Conservation (phyloP, 1,139 yeast genomes). For the Candida neerlandica region DNA sequence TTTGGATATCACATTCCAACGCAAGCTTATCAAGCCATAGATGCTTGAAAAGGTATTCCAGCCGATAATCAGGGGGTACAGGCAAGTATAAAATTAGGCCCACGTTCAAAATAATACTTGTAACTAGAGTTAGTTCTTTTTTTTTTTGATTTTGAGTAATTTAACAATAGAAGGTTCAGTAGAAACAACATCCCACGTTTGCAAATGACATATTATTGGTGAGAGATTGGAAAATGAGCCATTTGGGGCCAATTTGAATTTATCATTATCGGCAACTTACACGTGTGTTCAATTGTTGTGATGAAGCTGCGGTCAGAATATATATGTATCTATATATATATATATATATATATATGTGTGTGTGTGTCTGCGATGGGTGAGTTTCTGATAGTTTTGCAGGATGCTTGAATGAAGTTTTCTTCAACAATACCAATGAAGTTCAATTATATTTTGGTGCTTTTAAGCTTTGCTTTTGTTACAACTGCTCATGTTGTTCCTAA, state of each 20-base stretch:
- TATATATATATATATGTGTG: too few relatives aligned
- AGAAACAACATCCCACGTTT: not conserved
- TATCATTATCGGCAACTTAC: not conserved
- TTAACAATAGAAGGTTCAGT: not conserved
- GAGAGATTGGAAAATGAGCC: not conserved
- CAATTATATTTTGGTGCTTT: not conserved
- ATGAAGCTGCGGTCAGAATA: not conserved
- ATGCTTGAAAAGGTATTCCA: not conserved
- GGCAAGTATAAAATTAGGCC: not conserved
- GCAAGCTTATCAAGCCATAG: not conserved
- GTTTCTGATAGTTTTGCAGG: not conserved
- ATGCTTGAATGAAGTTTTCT: too few relatives aligned
- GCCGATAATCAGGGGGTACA: not conserved
- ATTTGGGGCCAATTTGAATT: not conserved
- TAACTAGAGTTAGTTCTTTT: not conserved
- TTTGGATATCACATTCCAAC: not conserved
- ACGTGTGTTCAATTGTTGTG: not conserved
- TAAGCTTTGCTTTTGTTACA: conserved; percentile 10
- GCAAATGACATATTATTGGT: not conserved
- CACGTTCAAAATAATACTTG: not conserved
- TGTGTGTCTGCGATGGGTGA: too few relatives aligned
- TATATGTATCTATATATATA: too few relatives aligned
- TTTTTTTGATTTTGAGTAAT: not conserved
- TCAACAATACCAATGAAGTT: not conserved
- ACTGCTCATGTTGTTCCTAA: conserved; percentile 24